phyloP scores from a whole-genome alignment of 108 stramenopile species.

The Pseudonitzschia multistriata region DNA sequence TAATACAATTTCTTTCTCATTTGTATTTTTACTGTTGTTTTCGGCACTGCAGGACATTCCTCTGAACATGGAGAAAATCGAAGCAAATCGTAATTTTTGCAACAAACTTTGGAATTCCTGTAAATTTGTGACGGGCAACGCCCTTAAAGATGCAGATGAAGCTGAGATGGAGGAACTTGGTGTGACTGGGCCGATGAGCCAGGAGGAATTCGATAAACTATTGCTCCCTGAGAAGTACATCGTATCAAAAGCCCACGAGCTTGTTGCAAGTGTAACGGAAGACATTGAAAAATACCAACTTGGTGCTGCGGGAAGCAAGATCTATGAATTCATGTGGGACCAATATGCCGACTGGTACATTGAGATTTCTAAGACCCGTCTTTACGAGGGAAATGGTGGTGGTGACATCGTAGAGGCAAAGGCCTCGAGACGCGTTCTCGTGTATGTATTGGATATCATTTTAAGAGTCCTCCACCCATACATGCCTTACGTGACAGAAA shows the following conservation, averaged over 20 bases:
- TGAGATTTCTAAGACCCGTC: constrained; percentile 88
- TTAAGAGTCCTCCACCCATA: constrained; percentile 95
- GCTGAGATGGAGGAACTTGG: constrained; percentile 56
- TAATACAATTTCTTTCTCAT: background rate
- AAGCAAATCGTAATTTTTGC: constrained; percentile 88
- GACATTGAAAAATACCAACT: constrained; percentile 89
- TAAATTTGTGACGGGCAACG: constrained; percentile 88
- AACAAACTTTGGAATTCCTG: constrained; percentile 99
- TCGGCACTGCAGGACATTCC: constrained; percentile 69
- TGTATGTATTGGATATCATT: constrained; percentile 92
- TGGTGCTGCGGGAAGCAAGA: constrained; percentile 85
- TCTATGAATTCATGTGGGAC: constrained; percentile 96
- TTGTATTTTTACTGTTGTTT: background rate
- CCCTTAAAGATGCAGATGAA: constrained; percentile 67
- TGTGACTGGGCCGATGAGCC: constrained; percentile 71
- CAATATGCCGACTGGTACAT: constrained; percentile 98
- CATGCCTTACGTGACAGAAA: constrained; percentile 98
- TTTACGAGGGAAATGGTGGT: constrained; percentile 85
- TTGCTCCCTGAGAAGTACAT: constrained; percentile 88
- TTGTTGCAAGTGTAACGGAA: constrained; percentile 78
- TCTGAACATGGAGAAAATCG: constrained; percentile 89
- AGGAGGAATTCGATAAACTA: constrained; percentile 75
- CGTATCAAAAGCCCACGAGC: constrained; percentile 85
- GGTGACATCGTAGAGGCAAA: constrained; percentile 66
- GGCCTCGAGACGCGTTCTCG: constrained; percentile 83